Percentiles rank a stretch among this genome's conserved stretches.
Conservation (phyloP, 2,329 filamentous ascomycete species). For the Neocucurbitaria cava region DNA sequence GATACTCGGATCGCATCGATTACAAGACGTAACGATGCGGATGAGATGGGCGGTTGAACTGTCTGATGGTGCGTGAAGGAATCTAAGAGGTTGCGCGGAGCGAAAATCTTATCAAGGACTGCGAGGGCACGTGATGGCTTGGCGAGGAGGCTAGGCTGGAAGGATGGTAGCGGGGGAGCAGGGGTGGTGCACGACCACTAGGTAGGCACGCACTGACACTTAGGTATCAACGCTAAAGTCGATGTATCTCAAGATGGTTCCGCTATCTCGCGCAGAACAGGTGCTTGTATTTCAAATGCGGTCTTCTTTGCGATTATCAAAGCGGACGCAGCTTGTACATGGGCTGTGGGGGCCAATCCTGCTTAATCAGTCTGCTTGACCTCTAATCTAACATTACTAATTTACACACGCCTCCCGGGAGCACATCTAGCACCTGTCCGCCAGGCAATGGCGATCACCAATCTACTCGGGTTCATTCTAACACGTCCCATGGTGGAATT, state of each 20-base stretch:
- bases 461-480: background rate
- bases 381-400: slow-evolving; percentile 16
- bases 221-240: background rate
- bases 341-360: background rate
- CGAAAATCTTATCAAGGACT: slow-evolving; percentile 29
- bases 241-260: background rate
- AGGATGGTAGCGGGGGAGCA: background rate
- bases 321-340: background rate
- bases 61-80: slow-evolving; percentile 49
- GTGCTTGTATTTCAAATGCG: background rate
- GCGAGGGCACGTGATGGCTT: background rate
- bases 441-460: slow-evolving; percentile 7
- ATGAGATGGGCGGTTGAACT: slow-evolving; percentile 49
- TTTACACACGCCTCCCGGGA: slow-evolving; percentile 8
- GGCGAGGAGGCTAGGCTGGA: slow-evolving; percentile 12
- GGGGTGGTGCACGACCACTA: background rate
- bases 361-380: slow-evolving; percentile 16
- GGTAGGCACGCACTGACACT: too few species aligned
- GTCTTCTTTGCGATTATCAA: background rate
- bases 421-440: slow-evolving; percentile 7
- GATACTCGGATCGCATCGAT: slow-evolving; percentile 38
- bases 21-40: slow-evolving; percentile 49
- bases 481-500: slow-evolving; percentile 2
- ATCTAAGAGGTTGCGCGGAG: slow-evolving; percentile 12
- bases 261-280: background rate